Conservation (phyloP, 2,329 filamentous ascomycete species). For the Raffaelea arxii region DNA sequence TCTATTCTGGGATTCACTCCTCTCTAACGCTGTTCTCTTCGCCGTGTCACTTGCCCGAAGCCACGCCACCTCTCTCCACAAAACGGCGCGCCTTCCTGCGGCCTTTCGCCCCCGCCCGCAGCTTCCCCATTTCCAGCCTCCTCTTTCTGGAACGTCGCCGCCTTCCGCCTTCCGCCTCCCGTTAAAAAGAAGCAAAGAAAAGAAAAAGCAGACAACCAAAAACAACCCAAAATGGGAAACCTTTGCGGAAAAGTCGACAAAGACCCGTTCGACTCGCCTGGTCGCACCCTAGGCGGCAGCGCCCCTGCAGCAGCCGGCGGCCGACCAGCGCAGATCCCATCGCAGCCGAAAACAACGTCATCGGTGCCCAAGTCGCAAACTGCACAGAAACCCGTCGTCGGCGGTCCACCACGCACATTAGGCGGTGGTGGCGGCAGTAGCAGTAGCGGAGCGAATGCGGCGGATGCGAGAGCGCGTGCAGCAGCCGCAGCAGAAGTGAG, state of each 20-base stretch:
- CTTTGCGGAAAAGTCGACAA: slow-evolving; percentile 64
- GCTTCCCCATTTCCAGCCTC: too few species aligned
- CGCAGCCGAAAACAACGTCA: slow-evolving; percentile 37
- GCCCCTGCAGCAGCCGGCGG: slow-evolving; percentile 40
- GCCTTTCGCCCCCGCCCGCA: too few species aligned
- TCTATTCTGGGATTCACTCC: too few species aligned
- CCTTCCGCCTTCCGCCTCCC: not conserved
- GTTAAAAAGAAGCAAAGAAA: not conserved
- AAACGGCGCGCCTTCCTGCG: too few species aligned
- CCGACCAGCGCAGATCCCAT: slow-evolving; percentile 18
- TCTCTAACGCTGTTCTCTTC: too few species aligned
- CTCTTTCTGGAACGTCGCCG: too few species aligned
- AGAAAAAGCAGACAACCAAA: not conserved
- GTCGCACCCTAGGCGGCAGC: slow-evolving; percentile 65
- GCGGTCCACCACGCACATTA: slow-evolving; percentile 52
- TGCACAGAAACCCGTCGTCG: slow-evolving; percentile 33
- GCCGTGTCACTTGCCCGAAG: too few species aligned
- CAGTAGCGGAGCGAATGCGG: slow-evolving; percentile 21
- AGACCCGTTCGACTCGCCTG: slow-evolving; percentile 61
- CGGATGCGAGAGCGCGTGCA: slow-evolving; percentile 62
- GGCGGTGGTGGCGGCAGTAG: slow-evolving; percentile 34
- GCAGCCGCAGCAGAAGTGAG: slow-evolving; percentile 78
- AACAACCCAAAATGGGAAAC: slow-evolving; percentile 60
- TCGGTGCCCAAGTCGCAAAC: slow-evolving; percentile 30
- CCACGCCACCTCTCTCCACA: too few species aligned